Base-by-base conservation (phyloP, 2,329 filamentous ascomycete genomes). In the Aspergillus thermomutatus region DNA sequence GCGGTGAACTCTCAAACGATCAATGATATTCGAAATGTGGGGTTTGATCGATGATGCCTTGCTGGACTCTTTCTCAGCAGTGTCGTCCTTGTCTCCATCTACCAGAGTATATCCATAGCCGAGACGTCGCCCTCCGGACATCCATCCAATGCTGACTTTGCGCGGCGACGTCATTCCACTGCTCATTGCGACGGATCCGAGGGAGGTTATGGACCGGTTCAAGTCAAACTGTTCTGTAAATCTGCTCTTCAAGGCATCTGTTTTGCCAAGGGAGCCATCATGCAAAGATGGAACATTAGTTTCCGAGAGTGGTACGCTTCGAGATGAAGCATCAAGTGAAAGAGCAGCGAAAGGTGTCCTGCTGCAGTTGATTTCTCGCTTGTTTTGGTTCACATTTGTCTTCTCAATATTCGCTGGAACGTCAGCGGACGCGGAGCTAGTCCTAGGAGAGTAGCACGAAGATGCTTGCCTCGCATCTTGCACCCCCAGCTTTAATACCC, bases 101-200 rank as follows among this genome's bases (percentile, higher is more conserved):
- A 77, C 69, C 52, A 74, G 64, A 17, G 60, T 68, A 55, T 76
- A 77, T 2, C 74, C 74, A 60, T 76, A 77, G 1, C 75, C 75
- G 46, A 71, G 60, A 21, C 75, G 69, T 55, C 69, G 71, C 3
- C 75, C 75, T 23, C 67, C 73, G 9, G 75, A 73, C 68, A 77
- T 69, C 75, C 75, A 78, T 23, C 73, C 75, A 28, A 74, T 60
- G 50, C 75, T 78, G 47, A 75, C 64, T 60, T 66, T 73, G 17
- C 72, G 71, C 49, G 67, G 59, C 19, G 62, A 54, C 6, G 41
- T 53, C n/a, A 43, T 21, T n/a, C 52, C 55, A 26, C 54, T 50
- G 8, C 31, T 26, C 23, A 25, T 50, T 50, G 7, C 53, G 46
- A 23, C 55, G 28, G 31, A 25, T n/a, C 9, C 40, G 27, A 37